Base-by-base conservation (phyloP, 129 eudicot species). In the Ambrosia artemisiifolia region DNA sequence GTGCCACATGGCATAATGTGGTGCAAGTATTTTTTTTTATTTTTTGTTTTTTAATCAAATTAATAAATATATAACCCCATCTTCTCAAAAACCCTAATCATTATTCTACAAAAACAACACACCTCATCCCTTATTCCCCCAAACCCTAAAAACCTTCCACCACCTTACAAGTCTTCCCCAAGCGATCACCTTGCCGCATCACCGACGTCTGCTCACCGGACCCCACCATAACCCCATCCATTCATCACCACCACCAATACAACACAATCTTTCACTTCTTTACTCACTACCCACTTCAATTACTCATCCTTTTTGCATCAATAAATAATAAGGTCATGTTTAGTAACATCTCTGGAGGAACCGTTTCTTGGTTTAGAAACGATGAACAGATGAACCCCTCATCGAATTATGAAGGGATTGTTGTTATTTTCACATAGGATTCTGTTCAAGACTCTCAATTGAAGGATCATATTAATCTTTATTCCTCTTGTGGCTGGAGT, bases 401-500 rank as follows among this genome's bases (percentile, higher is more conserved):
- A 11, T 79, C 67, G 7, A 82, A 80, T 49, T 28, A 55, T 61
- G 67, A 83, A 76, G 96, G 97, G 11, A 83, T 89, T 35, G 88
- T 89, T 53, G 85, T 87, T 12, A 30, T 92, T 36, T 89, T 89
- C 46, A 78, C 78, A 5, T 92, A 95, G 96, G 81, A 77, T 75
- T 83, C 95, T 1, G 30, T 82, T 73, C 40, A n/a, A n/a, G n/a
- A n/a, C n/a, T n/a, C n/a, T n/a, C n/a, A 83, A n/a, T 63, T 92
- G 75, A 75, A 85, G 51, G 56, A 73, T 51, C 73, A 69, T 18
- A 72, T 80, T 0, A 20, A 78, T 65, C 86, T 92, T 1, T 92
- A 87, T 76, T 72, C 89, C 11, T 89, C 91, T 66, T 75, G 87
- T 19, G 95, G 96, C 0, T 92, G 96, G 98, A 82, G 64, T n/a